phyloP scores from a whole-genome alignment of 2,329 filamentous ascomycete genomes.

The Waltergamsia citrina region DNA sequence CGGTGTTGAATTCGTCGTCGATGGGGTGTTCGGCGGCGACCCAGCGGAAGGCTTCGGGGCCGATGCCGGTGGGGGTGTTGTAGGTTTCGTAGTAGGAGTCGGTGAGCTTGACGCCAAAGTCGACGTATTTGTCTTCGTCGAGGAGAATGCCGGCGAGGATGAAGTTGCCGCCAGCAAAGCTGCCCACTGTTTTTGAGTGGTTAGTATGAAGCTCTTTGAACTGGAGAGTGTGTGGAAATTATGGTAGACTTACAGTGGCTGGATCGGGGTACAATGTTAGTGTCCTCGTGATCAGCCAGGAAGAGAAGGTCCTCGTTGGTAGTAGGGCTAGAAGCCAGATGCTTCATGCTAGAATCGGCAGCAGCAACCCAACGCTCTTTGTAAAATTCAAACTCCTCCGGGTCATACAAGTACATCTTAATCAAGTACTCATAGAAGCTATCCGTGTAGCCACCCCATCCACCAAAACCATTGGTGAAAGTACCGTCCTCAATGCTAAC shows the following conservation, averaged over 20 bases:
- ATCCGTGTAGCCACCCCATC: conserved; percentile 70
- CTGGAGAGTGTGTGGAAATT: neutral
- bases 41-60: conserved; percentile 66
- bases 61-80: conserved; percentile 61
- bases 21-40: conserved; percentile 28
- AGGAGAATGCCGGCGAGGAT: conserved; percentile 71
- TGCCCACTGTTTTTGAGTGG: conserved; percentile 58
- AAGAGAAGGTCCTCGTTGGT: conserved; percentile 64
- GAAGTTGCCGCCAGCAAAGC: conserved; percentile 80
- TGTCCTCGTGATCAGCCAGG: conserved; percentile 46
- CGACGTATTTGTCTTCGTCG: conserved; percentile 52
- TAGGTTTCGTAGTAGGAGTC: conserved; percentile 70
- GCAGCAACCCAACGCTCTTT: conserved; percentile 67
- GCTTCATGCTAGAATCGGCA: conserved; percentile 63
- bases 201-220: conserved; percentile 15
- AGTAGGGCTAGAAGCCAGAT: conserved; percentile 60
- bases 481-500: conserved; percentile 55
- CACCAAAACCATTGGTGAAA: conserved; percentile 58
- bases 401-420: conserved; percentile 83
- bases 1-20: conserved; percentile 20
- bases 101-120: conserved; percentile 66
- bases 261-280: conserved; percentile 31
- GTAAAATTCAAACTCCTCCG: conserved; percentile 51
- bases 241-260: conserved; percentile 37
- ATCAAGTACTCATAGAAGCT: conserved; percentile 86